Evolutionary conservation across 495 filamentous ascomycete genomes (phyloP).

Genomic region (Xylaria telfairii): DNA sequence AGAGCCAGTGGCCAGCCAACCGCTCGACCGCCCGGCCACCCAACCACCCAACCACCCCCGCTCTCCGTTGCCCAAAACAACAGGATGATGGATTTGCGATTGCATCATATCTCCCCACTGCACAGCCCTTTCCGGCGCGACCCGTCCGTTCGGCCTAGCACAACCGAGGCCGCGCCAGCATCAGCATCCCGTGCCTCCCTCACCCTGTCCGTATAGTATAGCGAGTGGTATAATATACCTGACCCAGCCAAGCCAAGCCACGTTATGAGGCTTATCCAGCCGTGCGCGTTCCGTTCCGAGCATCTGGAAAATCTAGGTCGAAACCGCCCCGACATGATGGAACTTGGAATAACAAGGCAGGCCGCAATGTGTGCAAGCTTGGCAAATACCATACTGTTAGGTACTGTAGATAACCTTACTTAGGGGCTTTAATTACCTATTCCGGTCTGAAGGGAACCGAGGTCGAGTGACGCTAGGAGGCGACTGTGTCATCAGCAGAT

Average conservation of each 20-base stretch:
- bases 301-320: not conserved
- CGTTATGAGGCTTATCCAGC: not conserved
- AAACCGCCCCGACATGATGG: not conserved
- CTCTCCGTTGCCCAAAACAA: slow-evolving; percentile 10
- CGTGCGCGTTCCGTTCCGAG: not conserved
- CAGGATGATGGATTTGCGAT: not conserved
- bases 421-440: not conserved
- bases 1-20: not conserved
- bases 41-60: not conserved
- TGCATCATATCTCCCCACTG: slow-evolving; percentile 27
- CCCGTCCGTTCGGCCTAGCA: slow-evolving; percentile 21
- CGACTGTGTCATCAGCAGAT: not conserved
- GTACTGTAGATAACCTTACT: not conserved
- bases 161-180: slow-evolving; percentile 1
- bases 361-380: not conserved
- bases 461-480: not conserved
- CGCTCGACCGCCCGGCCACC: not conserved
- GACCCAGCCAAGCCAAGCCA: not conserved
- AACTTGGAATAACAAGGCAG: not conserved
- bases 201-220: not conserved
- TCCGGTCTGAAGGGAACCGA: not conserved
- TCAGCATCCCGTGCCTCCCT: too few relatives aligned
- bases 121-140: slow-evolving; percentile 6
- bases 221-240: not conserved
- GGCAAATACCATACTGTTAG: not conserved